Evolutionary conservation across 345 rosid genomes (phyloP).

Genomic region (Sisymbrium altissimum): DNA sequence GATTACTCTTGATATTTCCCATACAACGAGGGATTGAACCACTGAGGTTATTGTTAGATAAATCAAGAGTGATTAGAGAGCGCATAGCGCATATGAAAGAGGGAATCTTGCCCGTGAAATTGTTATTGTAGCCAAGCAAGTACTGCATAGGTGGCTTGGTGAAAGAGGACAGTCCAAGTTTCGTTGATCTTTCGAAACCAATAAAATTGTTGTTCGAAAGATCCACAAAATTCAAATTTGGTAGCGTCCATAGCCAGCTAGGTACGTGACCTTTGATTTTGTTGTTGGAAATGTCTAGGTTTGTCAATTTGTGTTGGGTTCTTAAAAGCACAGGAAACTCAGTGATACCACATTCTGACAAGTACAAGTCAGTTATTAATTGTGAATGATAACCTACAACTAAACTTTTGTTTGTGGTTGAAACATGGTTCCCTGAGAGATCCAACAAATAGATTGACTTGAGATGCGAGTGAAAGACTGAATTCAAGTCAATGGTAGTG

Average conservation of each 20-base stretch:
- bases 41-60: not conserved
- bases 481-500: not conserved
- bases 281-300: conserved; percentile 3
- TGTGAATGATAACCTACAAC: not conserved
- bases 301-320: not conserved
- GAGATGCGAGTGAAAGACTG: not conserved
- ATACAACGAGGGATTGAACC: not conserved
- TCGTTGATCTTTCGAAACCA: not conserved
- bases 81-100: not conserved
- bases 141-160: not conserved
- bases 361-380: not conserved
- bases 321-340: conserved; percentile 22
- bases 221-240: not conserved
- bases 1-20: not conserved
- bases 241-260: conserved; percentile 1
- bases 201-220: conserved; percentile 1
- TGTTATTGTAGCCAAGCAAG: not conserved
- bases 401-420: not conserved
- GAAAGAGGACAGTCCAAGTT: not conserved
- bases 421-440: not conserved
- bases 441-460: not conserved
- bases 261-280: conserved; percentile 19
- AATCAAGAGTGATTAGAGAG: not conserved
- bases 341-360: not conserved
- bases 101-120: not conserved